Evolutionary conservation across 306 rosid species (phyloP), one percentile per base, ranked within the genome.

Genomic region (Corylus americana): DNA sequence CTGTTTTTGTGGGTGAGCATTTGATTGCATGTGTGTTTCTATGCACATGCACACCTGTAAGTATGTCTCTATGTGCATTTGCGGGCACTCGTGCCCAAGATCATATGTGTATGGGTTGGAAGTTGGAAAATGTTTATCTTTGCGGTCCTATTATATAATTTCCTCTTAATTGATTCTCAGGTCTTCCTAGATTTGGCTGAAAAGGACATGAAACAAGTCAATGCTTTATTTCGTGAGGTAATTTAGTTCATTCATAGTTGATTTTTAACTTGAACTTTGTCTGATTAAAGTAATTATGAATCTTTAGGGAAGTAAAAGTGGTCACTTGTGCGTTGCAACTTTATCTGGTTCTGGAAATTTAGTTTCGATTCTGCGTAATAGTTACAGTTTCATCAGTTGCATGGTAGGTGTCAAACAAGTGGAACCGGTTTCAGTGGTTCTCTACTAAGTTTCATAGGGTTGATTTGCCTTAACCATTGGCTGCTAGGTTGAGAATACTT

Each of bases 191-290:
- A 95, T 67, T 86, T 95, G 91, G 82, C 93, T 48, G 96, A 91
- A 81, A 95, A 92, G 92, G 98, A 92, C 85, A 89, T 92, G 93
- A 91, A 86, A 82, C 90, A 89, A 90, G 87, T 95, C 69, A 95
- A 85, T 71, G 84, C 89, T 77, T 83, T 95, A 77, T 92, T 95
- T 67, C 86, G 88, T 49, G 98, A 95, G 98, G 98, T 92, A 88
- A 81, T 78, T 74, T 58, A 29, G 71, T 68, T 63, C 59, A 77
- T 71, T 69, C 51, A 29, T 73, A 0, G 14, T 22, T 13, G 29
- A 12, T 16, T 9, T 67, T 17, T 67, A 8, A 8, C 1, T 39
- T 66, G 22, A 29, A 5, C 1, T 29, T 63, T 31, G 35, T 29
- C 20, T 63, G 11, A 14, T 63, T 13, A 63, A 14, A 13, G 13